Conservation (phyloP, 2,329 filamentous ascomycete genomes). For the Dendryphion nanum region DNA sequence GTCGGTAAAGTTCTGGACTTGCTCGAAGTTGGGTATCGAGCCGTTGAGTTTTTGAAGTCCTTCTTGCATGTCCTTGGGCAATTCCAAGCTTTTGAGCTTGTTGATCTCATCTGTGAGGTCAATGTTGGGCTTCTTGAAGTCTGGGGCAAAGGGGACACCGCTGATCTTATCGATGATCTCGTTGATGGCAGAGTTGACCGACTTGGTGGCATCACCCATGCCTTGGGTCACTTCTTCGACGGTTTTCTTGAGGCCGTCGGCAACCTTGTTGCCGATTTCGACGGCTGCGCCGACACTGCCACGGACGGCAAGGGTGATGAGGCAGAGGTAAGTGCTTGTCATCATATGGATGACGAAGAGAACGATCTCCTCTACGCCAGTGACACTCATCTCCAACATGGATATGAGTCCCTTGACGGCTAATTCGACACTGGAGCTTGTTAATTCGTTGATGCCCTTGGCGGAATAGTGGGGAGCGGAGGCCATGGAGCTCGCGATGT, state of each 20-base stretch:
- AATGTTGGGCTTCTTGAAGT: slow-evolving; percentile 52
- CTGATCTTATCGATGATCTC: slow-evolving; percentile 41
- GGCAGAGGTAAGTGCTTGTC: slow-evolving; percentile 84
- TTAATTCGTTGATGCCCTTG: slow-evolving; percentile 80
- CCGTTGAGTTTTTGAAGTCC: slow-evolving; percentile 71
- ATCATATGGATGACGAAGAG: slow-evolving; percentile 91
- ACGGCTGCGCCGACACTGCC: slow-evolving; percentile 73
- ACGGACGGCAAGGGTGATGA: slow-evolving; percentile 79
- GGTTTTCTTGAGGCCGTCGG: slow-evolving; percentile 60
- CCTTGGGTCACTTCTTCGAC: slow-evolving; percentile 59
- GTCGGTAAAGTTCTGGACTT: slow-evolving; percentile 80
- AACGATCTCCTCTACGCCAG: slow-evolving; percentile 80
- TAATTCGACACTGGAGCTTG: slow-evolving; percentile 75
- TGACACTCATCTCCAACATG: slow-evolving; percentile 75
- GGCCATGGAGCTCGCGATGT: slow-evolving; percentile 89
- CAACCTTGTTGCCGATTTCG: slow-evolving; percentile 59
- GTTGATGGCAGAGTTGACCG: slow-evolving; percentile 37
- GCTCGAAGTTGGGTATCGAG: slow-evolving; percentile 76
- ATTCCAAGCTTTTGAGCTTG: slow-evolving; percentile 66
- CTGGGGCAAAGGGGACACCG: slow-evolving; percentile 37
- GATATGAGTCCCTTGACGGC: slow-evolving; percentile 77
- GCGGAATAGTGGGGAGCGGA: slow-evolving; percentile 98
- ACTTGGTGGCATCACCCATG: slow-evolving; percentile 41
- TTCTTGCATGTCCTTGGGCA: slow-evolving; percentile 66
- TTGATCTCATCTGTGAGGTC: slow-evolving; percentile 65